Base-by-base conservation (phyloP, 768 basidiomycete species). In the Lactifluus piperatus region DNA sequence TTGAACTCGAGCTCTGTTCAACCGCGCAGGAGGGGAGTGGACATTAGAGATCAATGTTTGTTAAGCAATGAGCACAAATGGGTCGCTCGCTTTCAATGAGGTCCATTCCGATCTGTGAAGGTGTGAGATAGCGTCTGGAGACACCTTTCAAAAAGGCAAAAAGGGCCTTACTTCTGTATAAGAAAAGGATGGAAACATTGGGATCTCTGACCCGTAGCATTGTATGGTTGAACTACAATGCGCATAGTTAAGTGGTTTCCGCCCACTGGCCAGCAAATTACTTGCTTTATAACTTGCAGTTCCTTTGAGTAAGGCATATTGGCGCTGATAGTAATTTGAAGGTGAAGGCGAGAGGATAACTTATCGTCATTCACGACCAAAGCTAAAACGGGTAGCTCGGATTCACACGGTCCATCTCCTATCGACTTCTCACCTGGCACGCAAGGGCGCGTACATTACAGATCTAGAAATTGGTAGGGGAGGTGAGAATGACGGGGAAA, bases 191-290 rank as follows among this genome's bases (percentile, higher is more conserved):
- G 18, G 91, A 94, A 45, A 73, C 77, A 65, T 91, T 83, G 9
- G 92, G 86, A 69, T 95, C 91, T 76, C 86, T 93, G 70, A 95
- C 78, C 65, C 93, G 81, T 66, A 93, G 71, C 91, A 91, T 92
- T 22, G 87, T 89, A 71, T 93, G 89, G 69, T 91, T 90, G 74
- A 88, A 83, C 86, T 88, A 24, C n/a, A 34, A 36, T 5, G n/a
- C n/a, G n/a, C n/a, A n/a, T n/a, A 18, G 34, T 36, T 52, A 37
- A 52, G 24, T 2, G 6, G 13, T 27, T 24, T 32, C 41, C 3
- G 14, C 22, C 30, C 8, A 20, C 16, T 2, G 13, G 20, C 5
- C 26, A 37, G 11, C 7, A 39, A 36, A 36, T 22, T 37, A 47
- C 37, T 41, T 27, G 50, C 63, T 56, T 47, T 64, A 39, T 58